These are phyloP conservation scores for Lycium ferocissimum DNA, from an alignment of 257 asterid species.

Conservation along the genomic window DNA sequence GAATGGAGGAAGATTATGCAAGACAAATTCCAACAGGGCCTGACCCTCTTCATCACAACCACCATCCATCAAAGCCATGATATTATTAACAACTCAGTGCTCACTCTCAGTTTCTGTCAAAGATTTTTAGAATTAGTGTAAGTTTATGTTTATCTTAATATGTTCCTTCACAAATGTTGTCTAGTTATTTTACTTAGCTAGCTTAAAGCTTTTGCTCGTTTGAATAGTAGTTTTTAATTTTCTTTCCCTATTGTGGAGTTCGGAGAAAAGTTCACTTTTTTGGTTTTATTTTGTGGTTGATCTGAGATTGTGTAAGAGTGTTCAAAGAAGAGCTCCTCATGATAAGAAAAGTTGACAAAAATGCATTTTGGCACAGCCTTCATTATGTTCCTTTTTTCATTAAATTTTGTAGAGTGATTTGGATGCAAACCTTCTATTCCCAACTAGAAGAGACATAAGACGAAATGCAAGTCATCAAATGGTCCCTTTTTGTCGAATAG, in stretches of 20 bases:
- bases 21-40: slow-evolving; percentile 41
- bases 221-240: not conserved
- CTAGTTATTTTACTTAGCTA: not conserved
- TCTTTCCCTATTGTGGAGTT: not conserved
- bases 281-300: not conserved
- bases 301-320: not conserved
- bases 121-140: not conserved
- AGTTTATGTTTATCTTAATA: not conserved
- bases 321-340: not conserved
- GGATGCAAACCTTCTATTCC: not conserved
- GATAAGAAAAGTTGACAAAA: not conserved
- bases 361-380: not conserved
- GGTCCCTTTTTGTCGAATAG: not conserved
- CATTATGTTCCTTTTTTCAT: not conserved
- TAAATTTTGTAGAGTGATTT: not conserved
- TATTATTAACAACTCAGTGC: not conserved
- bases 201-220: not conserved
- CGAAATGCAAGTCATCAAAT: too few species aligned
- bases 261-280: not conserved
- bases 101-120: not conserved
- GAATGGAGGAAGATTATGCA: slow-evolving; percentile 27
- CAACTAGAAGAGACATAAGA: not conserved
- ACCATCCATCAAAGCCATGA: slow-evolving; percentile 15
- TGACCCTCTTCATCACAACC: slow-evolving; percentile 37
- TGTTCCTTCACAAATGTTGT: not conserved